Evolutionary conservation across 2,329 filamentous ascomycete species (phyloP).

Genomic region (Pseudogymnoascus sp.): DNA sequence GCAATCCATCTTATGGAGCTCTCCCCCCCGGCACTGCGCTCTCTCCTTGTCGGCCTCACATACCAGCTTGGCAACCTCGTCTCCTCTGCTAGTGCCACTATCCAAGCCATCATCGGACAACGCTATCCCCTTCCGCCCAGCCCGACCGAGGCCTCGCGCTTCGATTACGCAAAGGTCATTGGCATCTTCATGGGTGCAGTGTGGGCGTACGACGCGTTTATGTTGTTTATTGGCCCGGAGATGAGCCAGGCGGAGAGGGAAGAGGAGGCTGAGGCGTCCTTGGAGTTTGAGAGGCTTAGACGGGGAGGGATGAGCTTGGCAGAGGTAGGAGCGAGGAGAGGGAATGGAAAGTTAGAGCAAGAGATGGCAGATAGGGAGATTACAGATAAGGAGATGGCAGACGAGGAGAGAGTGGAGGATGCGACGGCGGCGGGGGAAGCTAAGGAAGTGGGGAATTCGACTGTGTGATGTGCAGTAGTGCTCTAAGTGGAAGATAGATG

Average conservation of each 20-base stretch:
- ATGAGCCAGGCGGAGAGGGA: slow-evolving; percentile 7
- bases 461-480: neutral
- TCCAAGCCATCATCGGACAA: slow-evolving; percentile 67
- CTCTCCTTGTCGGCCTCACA: slow-evolving; percentile 59
- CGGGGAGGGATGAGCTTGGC: slow-evolving; percentile 37
- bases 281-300: neutral
- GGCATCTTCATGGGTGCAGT: slow-evolving; percentile 86
- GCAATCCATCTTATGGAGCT: slow-evolving; percentile 66
- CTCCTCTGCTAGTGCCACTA: slow-evolving; percentile 63
- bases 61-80: slow-evolving; percentile 71
- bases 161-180: slow-evolving; percentile 74
- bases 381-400: neutral
- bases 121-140: slow-evolving; percentile 62
- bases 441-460: neutral
- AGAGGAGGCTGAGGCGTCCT: neutral
- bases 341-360: slow-evolving; percentile 24
- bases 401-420: neutral
- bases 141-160: slow-evolving; percentile 43
- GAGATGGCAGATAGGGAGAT: slow-evolving; percentile 14
- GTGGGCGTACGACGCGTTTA: slow-evolving; percentile 52
- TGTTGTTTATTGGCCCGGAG: slow-evolving; percentile 41
- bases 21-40: slow-evolving; percentile 60
- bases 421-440: neutral
- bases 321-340: slow-evolving; percentile 35
- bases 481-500: neutral